Evolutionary conservation across 163 green algal genomes (phyloP).

Genomic region (Scenedesmus sp.): DNA sequence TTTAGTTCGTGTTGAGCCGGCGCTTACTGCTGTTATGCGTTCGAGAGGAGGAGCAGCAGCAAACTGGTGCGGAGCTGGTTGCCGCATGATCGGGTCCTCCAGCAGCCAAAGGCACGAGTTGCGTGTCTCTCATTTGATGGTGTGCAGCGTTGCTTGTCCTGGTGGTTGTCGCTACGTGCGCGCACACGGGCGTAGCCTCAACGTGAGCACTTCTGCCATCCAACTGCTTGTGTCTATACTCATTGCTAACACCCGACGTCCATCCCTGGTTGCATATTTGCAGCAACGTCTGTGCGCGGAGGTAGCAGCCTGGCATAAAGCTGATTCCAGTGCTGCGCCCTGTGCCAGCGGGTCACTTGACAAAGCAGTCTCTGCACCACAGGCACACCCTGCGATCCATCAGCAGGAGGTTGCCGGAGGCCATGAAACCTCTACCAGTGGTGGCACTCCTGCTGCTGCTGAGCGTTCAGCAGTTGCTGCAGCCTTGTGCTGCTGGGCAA

Average conservation of each 20-base stretch:
- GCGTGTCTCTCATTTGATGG: neutral
- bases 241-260: neutral
- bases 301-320: neutral
- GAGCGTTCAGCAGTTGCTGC: neutral
- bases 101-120: neutral
- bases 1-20: too few relatives aligned
- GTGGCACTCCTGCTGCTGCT: neutral
- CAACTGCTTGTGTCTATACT: neutral
- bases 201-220: neutral
- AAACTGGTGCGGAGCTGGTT: neutral
- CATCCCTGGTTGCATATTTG: neutral
- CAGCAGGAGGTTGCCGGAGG: neutral
- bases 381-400: too few relatives aligned
- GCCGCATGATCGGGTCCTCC: neutral
- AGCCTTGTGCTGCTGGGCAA: neutral
- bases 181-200: neutral
- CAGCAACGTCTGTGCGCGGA: too few relatives aligned
- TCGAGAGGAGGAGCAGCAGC: neutral
- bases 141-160: neutral
- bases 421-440: neutral
- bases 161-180: neutral
- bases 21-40: too few relatives aligned
- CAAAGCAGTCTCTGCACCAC: neutral
- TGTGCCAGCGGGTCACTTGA: neutral
- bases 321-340: neutral